A percentile compares a stretch with the other conserved stretches of the same genome.
Evolutionary conservation across 192 early-diverging fungal species (phyloP).

Genomic region (Neocallimastix lanati): DNA sequence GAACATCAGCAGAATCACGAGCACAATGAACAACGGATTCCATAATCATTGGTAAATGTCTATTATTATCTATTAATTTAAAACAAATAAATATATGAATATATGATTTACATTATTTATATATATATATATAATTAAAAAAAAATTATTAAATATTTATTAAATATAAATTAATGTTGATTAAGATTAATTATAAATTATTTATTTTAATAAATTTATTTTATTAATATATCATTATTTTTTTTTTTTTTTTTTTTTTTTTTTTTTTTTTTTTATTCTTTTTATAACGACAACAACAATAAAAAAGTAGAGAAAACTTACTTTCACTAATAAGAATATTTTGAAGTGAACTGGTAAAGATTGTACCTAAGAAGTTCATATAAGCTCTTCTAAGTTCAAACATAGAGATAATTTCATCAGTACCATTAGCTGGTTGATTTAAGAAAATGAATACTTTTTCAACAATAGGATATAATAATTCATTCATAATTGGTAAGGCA

Average conservation of each 20-base stretch:
- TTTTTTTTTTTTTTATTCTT: too few relatives aligned
- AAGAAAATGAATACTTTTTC: constrained; percentile 69
- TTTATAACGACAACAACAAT: too few relatives aligned
- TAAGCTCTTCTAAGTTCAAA: constrained; percentile 66
- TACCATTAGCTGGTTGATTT: constrained; percentile 64
- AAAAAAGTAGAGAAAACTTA: constrained; percentile 23
- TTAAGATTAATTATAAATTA: too few relatives aligned
- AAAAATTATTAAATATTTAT: too few relatives aligned
- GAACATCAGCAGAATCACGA: constrained; percentile 37
- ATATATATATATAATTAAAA: too few relatives aligned
- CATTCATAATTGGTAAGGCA: constrained; percentile 37
- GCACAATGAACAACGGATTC: constrained; percentile 46
- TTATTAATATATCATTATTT: too few relatives aligned
- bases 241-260: too few relatives aligned
- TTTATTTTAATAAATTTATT: too few relatives aligned
- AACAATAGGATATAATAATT: constrained; percentile 59
- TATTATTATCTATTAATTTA: constrained; percentile 28
- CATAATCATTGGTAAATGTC: constrained; percentile 35
- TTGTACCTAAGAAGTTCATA: constrained; percentile 50
- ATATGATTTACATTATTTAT: too few relatives aligned
- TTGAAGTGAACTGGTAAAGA: constrained; percentile 69
- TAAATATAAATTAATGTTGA: too few relatives aligned
- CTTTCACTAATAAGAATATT: constrained; percentile 50
- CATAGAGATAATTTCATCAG: constrained; percentile 64
- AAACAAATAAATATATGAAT: too few relatives aligned